Base-by-base conservation (phyloP, 345 rosid genomes). In the Microthlaspi erraticum region DNA sequence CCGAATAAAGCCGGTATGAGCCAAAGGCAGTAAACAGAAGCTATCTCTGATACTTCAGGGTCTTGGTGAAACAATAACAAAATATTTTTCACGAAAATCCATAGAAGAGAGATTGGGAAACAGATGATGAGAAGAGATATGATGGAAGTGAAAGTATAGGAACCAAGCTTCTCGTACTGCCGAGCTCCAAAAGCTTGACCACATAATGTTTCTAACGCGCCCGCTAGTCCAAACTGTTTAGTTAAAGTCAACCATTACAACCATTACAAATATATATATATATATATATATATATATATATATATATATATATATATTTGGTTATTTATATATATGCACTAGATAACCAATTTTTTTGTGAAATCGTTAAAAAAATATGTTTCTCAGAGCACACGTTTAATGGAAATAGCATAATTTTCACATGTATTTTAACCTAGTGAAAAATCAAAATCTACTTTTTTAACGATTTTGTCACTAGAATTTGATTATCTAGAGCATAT, bases 151-250 rank as follows among this genome's bases (percentile, higher is more conserved):
- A 81, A 85, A 8, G 79, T 78, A 13, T 82, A 82, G 13, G 72
- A 57, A 65, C 83, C 78, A 5, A 88, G 37, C 62, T 78, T 84
- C 8, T 56, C 54, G 49, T 66, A 81, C 58, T 82, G 84, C 48
- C 72, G 33, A 36, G 87, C 92, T 66, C 87, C 92, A 68, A 78
- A 83, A 19, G 87, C 88, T 78, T 85, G 88, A 11, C 89, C 88
- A 39, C 61, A 71, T 1, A 71, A 10, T 10, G 75, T 61, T 5
- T 70, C 74, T 50, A 70, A 50, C 5, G 60, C 89, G 63, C 89
- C 82, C 10, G 78, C 66, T 41, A 87, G 82, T 32, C 96, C 93
- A 42, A 50, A 44, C 77, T 72, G 46, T 56, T 56, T 8, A 52
- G 12, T 37, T 1, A 50, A 49, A 37, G 8, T 23, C 5, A 36